A percentile compares a stretch with the other conserved stretches of the same genome.
These are phyloP conservation scores for Leucocoprinus birnbaumii DNA, from an alignment of 768 basidiomycete species.

Conservation along the genomic window DNA sequence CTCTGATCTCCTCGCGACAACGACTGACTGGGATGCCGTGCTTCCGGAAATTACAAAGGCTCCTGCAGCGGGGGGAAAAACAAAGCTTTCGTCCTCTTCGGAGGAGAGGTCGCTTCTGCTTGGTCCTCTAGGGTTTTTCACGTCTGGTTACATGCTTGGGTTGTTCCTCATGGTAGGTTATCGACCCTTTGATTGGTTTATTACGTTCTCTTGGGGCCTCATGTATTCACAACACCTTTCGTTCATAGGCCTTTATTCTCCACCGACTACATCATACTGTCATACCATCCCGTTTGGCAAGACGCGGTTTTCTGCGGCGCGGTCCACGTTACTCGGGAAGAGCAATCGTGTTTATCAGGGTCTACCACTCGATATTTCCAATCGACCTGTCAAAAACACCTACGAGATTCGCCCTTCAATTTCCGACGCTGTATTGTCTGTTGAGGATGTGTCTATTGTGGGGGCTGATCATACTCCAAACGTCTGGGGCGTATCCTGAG, in stretches of 20 bases:
- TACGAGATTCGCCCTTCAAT: conserved; percentile 57
- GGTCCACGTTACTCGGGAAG: conserved; percentile 24
- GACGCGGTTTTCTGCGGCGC: conserved; percentile 13
- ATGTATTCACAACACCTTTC: neutral
- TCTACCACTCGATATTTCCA: conserved; percentile 50
- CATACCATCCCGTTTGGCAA: conserved; percentile 52
- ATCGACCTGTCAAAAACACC: conserved; percentile 57
- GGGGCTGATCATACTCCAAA: conserved; percentile 57
- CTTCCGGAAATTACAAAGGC: conserved; percentile 3
- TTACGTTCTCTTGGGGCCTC: neutral
- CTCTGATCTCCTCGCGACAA: conserved; percentile 11
- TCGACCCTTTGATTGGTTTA: neutral
- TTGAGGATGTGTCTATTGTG: conserved; percentile 54
- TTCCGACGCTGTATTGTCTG: conserved; percentile 65
- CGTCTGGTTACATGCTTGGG: conserved; percentile 69
- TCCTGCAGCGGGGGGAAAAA: neutral
- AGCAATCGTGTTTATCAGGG: conserved; percentile 20
- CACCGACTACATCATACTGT: conserved; percentile 80
- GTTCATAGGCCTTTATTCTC: conserved; percentile 57
- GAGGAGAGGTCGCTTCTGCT: conserved; percentile 31
- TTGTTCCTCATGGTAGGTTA: conserved; percentile 59
- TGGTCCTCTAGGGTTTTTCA: conserved; percentile 70
- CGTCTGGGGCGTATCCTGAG: conserved; percentile 38
- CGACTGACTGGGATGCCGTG: conserved; percentile 13
- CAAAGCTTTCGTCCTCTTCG: neutral